Evolutionary conservation across 768 basidiomycete genomes (phyloP).

Genomic region (Porpolomopsis calyptriformis): DNA sequence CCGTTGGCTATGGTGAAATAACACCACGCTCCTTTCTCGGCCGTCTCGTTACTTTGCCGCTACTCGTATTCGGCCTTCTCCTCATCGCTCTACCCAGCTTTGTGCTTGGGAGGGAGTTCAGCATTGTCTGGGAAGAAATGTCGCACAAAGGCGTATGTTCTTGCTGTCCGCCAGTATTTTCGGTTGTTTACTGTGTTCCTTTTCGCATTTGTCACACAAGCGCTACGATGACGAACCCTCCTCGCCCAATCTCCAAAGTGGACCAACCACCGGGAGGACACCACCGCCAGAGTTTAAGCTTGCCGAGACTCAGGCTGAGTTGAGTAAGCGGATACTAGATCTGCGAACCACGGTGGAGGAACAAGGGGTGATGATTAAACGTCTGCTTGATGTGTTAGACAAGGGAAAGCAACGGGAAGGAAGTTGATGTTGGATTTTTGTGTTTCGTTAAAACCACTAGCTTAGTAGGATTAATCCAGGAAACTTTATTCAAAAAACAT

Average conservation of each 20-base stretch:
- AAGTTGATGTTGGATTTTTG: background rate
- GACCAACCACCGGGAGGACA: too few species aligned
- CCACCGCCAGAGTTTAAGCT: constrained; percentile 49
- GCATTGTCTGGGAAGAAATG: constrained; percentile 83
- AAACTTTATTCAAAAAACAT: too few species aligned
- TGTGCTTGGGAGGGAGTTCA: constrained; percentile 86
- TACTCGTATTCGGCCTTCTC: constrained; percentile 79
- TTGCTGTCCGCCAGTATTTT: background rate
- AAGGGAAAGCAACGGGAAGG: constrained; percentile 15
- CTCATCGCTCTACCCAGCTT: constrained; percentile 87
- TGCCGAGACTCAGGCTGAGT: constrained; percentile 55
- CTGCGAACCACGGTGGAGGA: constrained; percentile 43
- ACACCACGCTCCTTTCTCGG: constrained; percentile 84
- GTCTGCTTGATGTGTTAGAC: constrained; percentile 26
- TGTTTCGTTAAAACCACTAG: too few species aligned
- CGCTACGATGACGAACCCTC: constrained; percentile 11
- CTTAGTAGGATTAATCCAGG: too few species aligned
- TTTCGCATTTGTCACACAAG: constrained; percentile 8
- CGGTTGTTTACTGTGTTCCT: background rate
- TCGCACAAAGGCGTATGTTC: constrained; percentile 33
- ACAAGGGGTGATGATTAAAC: constrained; percentile 43
- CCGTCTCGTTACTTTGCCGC: constrained; percentile 72
- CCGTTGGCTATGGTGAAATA: constrained; percentile 88
- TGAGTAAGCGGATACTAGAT: constrained; percentile 54
- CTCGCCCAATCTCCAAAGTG: too few species aligned